phyloP scores from a whole-genome alignment of 495 filamentous ascomycete genomes.

The Bathelium albidoporum region DNA sequence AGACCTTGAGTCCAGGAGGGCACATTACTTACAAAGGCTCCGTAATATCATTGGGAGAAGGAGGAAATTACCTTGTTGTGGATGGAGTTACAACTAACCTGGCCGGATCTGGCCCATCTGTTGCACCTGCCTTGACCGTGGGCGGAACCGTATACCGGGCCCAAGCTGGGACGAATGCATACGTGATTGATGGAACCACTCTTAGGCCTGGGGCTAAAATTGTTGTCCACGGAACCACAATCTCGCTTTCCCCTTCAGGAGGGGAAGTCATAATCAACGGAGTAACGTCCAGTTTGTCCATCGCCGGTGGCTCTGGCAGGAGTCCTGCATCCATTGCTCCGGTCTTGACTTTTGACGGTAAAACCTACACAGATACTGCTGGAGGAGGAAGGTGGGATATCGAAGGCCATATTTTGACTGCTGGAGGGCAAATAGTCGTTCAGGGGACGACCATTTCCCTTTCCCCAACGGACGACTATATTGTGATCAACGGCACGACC shows the following conservation, averaged over 20 bases:
- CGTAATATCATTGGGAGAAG: background rate
- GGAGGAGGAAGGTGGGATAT: background rate
- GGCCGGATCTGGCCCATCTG: constrained; percentile 1
- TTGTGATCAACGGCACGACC: background rate
- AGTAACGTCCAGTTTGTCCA: background rate
- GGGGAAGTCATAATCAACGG: constrained; percentile 6
- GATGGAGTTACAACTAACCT: constrained; percentile 3
- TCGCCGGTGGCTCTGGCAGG: background rate
- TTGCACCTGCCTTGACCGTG: constrained; percentile 25
- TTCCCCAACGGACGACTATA: background rate
- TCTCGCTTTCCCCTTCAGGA: constrained; percentile 7
- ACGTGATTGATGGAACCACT: constrained; percentile 23
- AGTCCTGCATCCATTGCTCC: background rate
- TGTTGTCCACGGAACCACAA: constrained; percentile 9
- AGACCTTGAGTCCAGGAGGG: constrained; percentile 18
- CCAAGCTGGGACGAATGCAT: constrained; percentile 21
- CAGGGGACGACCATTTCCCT: constrained; percentile 9
- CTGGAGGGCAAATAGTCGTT: constrained; percentile 2
- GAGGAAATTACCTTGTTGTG: background rate
- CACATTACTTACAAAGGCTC: constrained; percentile 11
- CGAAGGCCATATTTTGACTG: constrained; percentile 1
- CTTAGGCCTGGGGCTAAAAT: constrained; percentile 24
- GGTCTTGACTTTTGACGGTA: constrained; percentile 4
- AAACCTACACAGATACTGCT: background rate
- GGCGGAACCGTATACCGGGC: constrained; percentile 24